Evolutionary conservation across 148 eudicot genomes (phyloP).

Genomic region (Rheum nobile): DNA sequence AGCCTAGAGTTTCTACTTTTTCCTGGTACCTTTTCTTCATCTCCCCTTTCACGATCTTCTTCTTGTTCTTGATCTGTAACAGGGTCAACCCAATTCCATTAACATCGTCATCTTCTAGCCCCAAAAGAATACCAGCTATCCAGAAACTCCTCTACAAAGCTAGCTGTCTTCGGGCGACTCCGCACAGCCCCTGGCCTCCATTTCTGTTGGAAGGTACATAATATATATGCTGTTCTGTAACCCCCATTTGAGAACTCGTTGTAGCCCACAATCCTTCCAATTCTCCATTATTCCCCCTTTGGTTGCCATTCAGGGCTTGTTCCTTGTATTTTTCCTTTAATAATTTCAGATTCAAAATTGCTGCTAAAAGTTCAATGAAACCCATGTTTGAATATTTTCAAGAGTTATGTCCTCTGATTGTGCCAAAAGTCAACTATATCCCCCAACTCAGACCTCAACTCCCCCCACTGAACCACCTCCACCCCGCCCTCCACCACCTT

Average conservation of each 20-base stretch:
- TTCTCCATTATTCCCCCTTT: neutral
- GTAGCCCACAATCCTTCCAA: neutral
- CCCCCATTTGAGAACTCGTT: too few species aligned
- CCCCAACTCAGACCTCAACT: constrained; percentile 35
- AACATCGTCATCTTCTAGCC: neutral
- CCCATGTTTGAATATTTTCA: neutral
- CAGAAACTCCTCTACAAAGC: neutral
- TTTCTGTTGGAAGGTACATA: neutral
- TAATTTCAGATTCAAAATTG: too few species aligned
- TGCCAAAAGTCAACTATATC: constrained; percentile 51
- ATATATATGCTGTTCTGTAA: neutral
- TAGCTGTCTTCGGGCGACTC: neutral
- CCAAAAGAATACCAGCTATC: neutral
- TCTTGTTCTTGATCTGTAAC: neutral
- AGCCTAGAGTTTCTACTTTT: neutral
- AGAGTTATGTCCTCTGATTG: neutral
- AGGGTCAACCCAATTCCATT: neutral
- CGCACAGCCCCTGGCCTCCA: neutral
- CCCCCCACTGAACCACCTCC: constrained; percentile 48
- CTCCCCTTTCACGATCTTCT: too few species aligned
- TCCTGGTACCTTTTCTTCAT: neutral
- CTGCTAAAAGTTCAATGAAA: too few species aligned
- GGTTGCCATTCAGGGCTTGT: neutral
- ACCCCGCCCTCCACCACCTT: constrained; percentile 33
- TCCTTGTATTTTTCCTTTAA: neutral